A percentile compares a stretch with the other conserved stretches of the same genome.
phyloP scores from a whole-genome alignment of 768 basidiomycete genomes.

The Amylocystis lapponica region DNA sequence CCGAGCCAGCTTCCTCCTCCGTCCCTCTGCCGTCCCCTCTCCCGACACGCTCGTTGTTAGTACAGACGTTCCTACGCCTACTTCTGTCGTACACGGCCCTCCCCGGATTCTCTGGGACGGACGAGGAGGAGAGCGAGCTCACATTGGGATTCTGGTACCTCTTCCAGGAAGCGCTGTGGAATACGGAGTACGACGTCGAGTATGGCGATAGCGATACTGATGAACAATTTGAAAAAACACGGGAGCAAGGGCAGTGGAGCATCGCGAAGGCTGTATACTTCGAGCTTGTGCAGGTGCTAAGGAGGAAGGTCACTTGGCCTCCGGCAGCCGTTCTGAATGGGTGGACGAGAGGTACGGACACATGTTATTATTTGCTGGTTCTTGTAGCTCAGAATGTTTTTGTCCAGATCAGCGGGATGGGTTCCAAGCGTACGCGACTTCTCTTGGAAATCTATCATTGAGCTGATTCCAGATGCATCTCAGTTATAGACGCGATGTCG shows the following conservation, averaged over 20 bases:
- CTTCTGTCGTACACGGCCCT: slow-evolving; percentile 69
- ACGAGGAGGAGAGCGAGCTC: slow-evolving; percentile 86
- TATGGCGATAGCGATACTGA: slow-evolving; percentile 26
- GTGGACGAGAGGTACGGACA: slow-evolving; percentile 66
- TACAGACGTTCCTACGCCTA: slow-evolving; percentile 65
- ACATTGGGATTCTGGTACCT: slow-evolving; percentile 88
- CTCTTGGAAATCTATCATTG: neutral
- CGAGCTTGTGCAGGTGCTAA: slow-evolving; percentile 66
- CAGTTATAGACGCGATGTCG: slow-evolving; percentile 81
- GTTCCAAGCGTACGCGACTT: slow-evolving; percentile 60
- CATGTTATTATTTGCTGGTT: neutral
- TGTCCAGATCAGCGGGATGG: slow-evolving; percentile 70
- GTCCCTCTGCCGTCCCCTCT: slow-evolving; percentile 10
- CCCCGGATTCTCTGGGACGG: slow-evolving; percentile 71
- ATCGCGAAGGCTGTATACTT: slow-evolving; percentile 74
- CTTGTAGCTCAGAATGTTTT: slow-evolving; percentile 3
- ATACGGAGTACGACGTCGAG: slow-evolving; percentile 44
- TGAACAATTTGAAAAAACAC: slow-evolving; percentile 9
- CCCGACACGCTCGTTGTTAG: slow-evolving; percentile 21
- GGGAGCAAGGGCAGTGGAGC: slow-evolving; percentile 37
- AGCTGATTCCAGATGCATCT: neutral
- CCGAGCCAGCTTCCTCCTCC: slow-evolving; percentile 12
- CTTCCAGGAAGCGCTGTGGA: slow-evolving; percentile 85
- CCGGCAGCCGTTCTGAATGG: slow-evolving; percentile 31
- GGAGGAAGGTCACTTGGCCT: slow-evolving; percentile 76